phyloP scores from a whole-genome alignment of 2,329 filamentous ascomycete genomes.

The Alternaria solani region DNA sequence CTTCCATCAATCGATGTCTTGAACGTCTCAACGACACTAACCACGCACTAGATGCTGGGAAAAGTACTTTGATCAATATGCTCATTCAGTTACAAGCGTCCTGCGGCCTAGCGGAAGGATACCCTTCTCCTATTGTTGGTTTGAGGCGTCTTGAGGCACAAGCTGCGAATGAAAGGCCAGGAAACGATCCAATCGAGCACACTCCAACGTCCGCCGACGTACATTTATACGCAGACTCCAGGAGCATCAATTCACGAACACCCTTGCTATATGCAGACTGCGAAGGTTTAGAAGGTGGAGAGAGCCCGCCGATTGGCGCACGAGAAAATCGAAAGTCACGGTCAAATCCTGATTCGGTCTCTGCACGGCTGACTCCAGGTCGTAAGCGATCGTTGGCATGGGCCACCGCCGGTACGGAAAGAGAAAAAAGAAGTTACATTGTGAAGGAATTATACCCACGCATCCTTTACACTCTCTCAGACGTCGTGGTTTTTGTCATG shows the following conservation, averaged over 20 bases:
- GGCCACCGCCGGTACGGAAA: background rate
- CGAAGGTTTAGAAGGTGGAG: constrained; percentile 62
- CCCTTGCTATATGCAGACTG: constrained; percentile 62
- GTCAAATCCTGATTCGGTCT: background rate
- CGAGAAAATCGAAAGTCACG: background rate
- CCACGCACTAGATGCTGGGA: constrained; percentile 50
- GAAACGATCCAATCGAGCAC: background rate
- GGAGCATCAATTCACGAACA: constrained; percentile 47
- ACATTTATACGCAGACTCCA: constrained; percentile 61
- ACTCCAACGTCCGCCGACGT: constrained; percentile 31
- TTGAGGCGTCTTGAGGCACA: constrained; percentile 1
- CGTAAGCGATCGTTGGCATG: background rate
- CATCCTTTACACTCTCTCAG: constrained; percentile 55
- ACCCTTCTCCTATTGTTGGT: constrained; percentile 30
- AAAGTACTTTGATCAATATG: constrained; percentile 61
- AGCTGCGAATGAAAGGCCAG: background rate
- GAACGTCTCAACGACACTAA: background rate
- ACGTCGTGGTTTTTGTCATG: constrained; percentile 54
- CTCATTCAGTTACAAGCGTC: constrained; percentile 47
- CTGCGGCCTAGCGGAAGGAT: constrained; percentile 32
- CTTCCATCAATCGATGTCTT: constrained; percentile 26
- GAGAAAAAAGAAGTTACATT: constrained; percentile 46
- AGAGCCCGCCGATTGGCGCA: constrained; percentile 48
- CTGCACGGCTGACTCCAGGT: background rate
- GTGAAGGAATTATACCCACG: constrained; percentile 53